These are phyloP conservation scores for Colletotrichum navitas DNA, from an alignment of 2,329 filamentous ascomycete genomes.

Conservation along the genomic window DNA sequence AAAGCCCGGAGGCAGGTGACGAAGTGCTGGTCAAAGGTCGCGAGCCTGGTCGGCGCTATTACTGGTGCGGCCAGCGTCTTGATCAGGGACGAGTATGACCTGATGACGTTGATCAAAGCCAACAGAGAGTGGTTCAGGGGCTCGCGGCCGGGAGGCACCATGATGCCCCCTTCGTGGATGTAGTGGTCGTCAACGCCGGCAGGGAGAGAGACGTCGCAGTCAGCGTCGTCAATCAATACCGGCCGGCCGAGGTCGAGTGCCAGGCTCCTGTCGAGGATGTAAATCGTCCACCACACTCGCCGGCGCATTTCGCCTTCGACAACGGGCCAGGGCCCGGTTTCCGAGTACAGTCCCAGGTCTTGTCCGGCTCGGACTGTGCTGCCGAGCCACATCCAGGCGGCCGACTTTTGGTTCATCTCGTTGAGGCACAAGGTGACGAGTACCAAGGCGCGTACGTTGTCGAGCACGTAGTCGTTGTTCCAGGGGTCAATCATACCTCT, in stretches of 20 bases:
- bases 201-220: constrained; percentile 88
- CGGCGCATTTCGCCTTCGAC: constrained; percentile 89
- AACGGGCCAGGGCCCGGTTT: constrained; percentile 78
- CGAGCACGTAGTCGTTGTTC: constrained; percentile 81
- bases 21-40: constrained; percentile 87
- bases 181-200: constrained; percentile 85
- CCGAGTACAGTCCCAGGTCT: constrained; percentile 83
- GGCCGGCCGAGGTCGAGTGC: constrained; percentile 86
- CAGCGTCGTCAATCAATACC: constrained; percentile 84
- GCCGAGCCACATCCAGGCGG: constrained; percentile 88
- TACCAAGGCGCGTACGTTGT: constrained; percentile 79
- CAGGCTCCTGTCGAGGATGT: constrained; percentile 86
- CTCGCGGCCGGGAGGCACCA: constrained; percentile 63
- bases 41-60: constrained; percentile 75
- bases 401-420: constrained; percentile 88
- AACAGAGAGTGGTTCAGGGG: constrained; percentile 79
- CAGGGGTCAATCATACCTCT: constrained; percentile 82
- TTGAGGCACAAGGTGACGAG: constrained; percentile 83
- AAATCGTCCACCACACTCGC: constrained; percentile 94
- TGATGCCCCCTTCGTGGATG: constrained; percentile 70
- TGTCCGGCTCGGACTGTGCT: constrained; percentile 84
- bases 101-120: constrained; percentile 84
- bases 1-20: constrained; percentile 80
- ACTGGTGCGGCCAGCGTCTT: constrained; percentile 76
- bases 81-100: constrained; percentile 80